phyloP scores from a whole-genome alignment of 495 filamentous ascomycete genomes.

The Lophium mytilinum region DNA sequence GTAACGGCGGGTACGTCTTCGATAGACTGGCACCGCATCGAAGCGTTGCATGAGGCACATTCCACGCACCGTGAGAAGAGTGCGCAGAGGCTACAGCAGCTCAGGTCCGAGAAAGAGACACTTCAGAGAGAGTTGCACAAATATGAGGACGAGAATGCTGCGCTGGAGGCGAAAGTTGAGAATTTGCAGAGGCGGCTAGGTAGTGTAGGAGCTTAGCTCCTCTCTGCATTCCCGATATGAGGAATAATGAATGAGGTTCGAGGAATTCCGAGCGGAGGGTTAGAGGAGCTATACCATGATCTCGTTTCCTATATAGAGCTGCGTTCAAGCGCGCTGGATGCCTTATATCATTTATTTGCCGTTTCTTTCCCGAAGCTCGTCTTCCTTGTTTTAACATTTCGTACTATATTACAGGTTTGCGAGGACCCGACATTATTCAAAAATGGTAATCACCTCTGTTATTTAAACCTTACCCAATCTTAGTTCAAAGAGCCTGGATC shows the following conservation, averaged over 20 bases:
- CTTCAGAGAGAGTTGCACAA: conserved; percentile 26
- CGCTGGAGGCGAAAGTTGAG: conserved; percentile 22
- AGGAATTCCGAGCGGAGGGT: not conserved
- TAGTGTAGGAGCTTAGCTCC: conserved; percentile 1
- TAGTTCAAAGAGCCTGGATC: no score
- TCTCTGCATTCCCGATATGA: not conserved
- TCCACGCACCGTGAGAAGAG: conserved; percentile 20
- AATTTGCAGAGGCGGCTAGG: conserved; percentile 18
- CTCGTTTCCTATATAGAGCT: no score
- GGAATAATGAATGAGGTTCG: conserved; percentile 16
- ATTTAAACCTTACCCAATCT: no score
- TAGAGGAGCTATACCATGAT: no score
- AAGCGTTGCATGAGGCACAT: conserved; percentile 24
- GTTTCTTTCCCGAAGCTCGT: no score
- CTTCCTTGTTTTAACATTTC: no score
- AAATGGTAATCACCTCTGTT: no score
- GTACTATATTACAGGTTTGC: no score
- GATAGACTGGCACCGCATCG: conserved; percentile 12
- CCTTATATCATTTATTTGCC: no score
- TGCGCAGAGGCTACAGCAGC: conserved; percentile 19
- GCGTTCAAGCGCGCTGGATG: no score
- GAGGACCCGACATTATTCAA: no score
- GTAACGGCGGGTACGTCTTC: not conserved
- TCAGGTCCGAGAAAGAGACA: conserved; percentile 25
- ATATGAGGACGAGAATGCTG: conserved; percentile 24